A percentile compares a stretch with the other conserved stretches of the same genome.
Conservation (phyloP, 805 yeast species). For the Suhomyces xylopsoci region DNA sequence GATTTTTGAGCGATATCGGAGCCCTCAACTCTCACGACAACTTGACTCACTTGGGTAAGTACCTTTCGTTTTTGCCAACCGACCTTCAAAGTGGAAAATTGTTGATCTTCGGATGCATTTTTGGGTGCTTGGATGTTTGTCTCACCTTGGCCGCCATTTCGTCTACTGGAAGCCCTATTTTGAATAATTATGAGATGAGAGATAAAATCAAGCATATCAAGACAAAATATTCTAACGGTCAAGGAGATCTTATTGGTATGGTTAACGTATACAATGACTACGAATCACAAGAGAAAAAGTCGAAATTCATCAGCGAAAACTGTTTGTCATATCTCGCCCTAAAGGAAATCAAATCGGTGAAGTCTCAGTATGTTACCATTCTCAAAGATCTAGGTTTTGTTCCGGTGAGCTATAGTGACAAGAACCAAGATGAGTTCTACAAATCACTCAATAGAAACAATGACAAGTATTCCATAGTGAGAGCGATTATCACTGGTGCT, state of each 20-base stretch:
- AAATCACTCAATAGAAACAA: slow-evolving; percentile 49
- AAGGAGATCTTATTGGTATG: slow-evolving; percentile 76
- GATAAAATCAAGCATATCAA: slow-evolving; percentile 55
- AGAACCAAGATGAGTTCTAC: slow-evolving; percentile 7
- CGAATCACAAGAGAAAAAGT: slow-evolving; percentile 24
- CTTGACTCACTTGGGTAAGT: slow-evolving; percentile 76
- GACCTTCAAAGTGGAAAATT: slow-evolving; percentile 85
- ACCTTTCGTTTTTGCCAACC: slow-evolving; percentile 77
- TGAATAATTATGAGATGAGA: slow-evolving; percentile 58
- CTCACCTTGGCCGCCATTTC: slow-evolving; percentile 78
- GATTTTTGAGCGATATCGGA: slow-evolving; percentile 64
- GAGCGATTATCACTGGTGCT: slow-evolving; percentile 74
- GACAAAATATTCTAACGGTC: slow-evolving; percentile 40
- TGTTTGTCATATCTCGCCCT: slow-evolving; percentile 60
- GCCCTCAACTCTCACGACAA: slow-evolving; percentile 46
- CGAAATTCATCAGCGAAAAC: slow-evolving; percentile 53
- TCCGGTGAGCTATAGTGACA: slow-evolving; percentile 46
- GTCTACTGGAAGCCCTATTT: slow-evolving; percentile 72
- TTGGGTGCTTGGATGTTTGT: slow-evolving; percentile 76
- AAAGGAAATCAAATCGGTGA: slow-evolving; percentile 68
- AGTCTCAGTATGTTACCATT: slow-evolving; percentile 66
- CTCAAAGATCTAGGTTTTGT: slow-evolving; percentile 77
- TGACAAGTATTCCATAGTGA: slow-evolving; percentile 48
- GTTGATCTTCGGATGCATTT: slow-evolving; percentile 72
- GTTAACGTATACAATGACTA: slow-evolving; percentile 59